Evolutionary conservation across 331 rosid species (phyloP), one percentile per base, ranked within the genome.

Genomic region (Pyracantha coccinea): DNA sequence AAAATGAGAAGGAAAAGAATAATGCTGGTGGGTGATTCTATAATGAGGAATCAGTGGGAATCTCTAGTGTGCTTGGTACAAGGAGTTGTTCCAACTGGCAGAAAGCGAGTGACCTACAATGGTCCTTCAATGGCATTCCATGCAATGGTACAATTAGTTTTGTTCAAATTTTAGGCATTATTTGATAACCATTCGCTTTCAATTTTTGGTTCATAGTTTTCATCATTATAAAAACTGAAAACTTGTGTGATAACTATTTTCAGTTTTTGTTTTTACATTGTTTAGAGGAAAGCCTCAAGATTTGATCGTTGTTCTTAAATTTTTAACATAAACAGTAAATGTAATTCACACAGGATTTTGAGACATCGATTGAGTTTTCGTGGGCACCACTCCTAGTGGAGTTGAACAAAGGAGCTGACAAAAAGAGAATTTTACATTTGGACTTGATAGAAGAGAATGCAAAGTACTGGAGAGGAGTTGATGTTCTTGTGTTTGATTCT

Each of bases 11-110:
- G 80, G 73, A 93, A 89, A 76, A 87, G 98, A 73, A 88, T 93
- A 78, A 86, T 93, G 97, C 58, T 93, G 79, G 98, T 93, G 61
- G 98, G 98, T n/a, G 98, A 93, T 84, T 93, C 98, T 66, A 93
- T 93, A 79, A 88, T 89, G 89, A 89, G 98, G 77, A 93, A 93
- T 74, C 98, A 93, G 66, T 93, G 98, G 98, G 98, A 93, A 74
- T 93, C 97, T 74, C 97, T 93, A 5, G 97, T 90, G 44, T 93
- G 97, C 79, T 84, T 90, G 33, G 89, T 93, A 45, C 96, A 93
- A 79, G 95, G 96, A 80, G 98, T 90, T 71, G 80, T 93, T 47
- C 93, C 98, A 25, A 86, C 88, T 19, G 86, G 74, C 62, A 76
- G 85, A 57, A 93, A 93, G 74, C 86, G 29, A 58, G 93, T 93